phyloP scores from a whole-genome alignment of 2,329 filamentous ascomycete genomes.

The Dothiorella sarmentorum region DNA sequence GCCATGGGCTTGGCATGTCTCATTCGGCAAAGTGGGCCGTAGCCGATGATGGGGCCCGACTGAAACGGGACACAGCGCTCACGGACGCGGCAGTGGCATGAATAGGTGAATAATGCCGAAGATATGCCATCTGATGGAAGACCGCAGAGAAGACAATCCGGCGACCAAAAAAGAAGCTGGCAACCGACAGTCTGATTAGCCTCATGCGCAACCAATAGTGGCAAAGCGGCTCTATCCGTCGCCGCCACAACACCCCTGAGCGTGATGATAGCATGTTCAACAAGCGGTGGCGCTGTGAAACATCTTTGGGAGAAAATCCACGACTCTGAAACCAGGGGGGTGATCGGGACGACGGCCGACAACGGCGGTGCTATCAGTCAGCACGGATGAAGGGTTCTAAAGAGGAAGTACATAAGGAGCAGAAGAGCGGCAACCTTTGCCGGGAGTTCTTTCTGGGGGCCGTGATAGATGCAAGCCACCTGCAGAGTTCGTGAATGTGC shows the following conservation, averaged over 20 bases:
- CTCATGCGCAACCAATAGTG: neutral
- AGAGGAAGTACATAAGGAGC: neutral
- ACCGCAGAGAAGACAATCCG: neutral
- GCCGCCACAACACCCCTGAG: neutral
- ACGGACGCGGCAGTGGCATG: slow-evolving; percentile 1
- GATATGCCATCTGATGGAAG: neutral
- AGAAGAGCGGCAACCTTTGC: neutral
- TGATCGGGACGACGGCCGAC: neutral
- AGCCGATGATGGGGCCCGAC: neutral
- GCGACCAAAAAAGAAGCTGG: no score
- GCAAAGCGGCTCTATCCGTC: neutral
- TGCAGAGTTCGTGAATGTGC: neutral
- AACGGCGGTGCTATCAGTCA: neutral
- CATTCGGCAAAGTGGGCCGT: neutral
- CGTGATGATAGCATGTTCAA: neutral
- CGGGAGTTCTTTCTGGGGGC: neutral
- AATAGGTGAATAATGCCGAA: neutral
- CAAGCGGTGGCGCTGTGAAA: neutral
- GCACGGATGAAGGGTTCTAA: neutral
- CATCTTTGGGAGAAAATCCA: neutral
- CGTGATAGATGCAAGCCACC: neutral
- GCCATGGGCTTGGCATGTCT: slow-evolving; percentile 1
- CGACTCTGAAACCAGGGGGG: neutral
- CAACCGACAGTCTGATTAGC: neutral
- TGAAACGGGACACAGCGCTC: neutral